Conservation (phyloP, 768 basidiomycete genomes). For the Tulasnella sp. region DNA sequence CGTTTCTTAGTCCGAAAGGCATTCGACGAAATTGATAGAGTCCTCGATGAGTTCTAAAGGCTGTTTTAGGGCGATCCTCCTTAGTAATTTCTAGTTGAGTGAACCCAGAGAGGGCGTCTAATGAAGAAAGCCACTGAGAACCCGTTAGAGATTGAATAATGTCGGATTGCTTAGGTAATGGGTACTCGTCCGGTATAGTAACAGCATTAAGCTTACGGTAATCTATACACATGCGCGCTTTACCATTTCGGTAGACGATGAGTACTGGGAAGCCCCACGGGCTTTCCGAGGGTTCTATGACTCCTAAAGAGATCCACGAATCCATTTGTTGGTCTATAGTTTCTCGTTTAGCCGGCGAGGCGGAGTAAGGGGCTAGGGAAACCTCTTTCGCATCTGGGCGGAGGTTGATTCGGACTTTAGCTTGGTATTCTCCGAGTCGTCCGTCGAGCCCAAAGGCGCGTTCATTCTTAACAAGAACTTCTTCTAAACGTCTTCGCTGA, state of each 20-base stretch:
- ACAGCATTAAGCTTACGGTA: too few relatives aligned
- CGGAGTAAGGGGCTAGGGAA: constrained; percentile 40
- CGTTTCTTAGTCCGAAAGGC: constrained; percentile 49
- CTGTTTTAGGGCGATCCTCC: constrained; percentile 44
- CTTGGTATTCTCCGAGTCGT: constrained; percentile 42
- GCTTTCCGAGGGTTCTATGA: constrained; percentile 50
- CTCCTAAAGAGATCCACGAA: constrained; percentile 45
- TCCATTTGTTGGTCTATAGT: constrained; percentile 44
- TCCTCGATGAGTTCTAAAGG: constrained; percentile 49
- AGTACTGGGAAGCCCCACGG: constrained; percentile 46
- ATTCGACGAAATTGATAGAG: constrained; percentile 50
- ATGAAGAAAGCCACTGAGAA: constrained; percentile 35
- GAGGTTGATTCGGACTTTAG: constrained; percentile 41
- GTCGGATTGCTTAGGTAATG: too few relatives aligned
- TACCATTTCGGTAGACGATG: constrained; percentile 48
- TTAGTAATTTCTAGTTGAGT: constrained; percentile 46
- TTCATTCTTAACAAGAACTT: constrained; percentile 36
- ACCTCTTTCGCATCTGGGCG: constrained; percentile 39
- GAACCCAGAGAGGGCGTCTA: constrained; percentile 50
- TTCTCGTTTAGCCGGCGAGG: constrained; percentile 40
- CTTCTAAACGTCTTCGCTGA: constrained; percentile 33
- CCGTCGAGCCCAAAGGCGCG: constrained; percentile 45
- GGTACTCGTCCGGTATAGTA: too few relatives aligned
- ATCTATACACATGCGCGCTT: constrained; percentile 45
- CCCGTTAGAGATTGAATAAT: too few relatives aligned